Conservation (phyloP, 371 early-diverging fungal genomes). For the Dichotomocladium elegans region DNA sequence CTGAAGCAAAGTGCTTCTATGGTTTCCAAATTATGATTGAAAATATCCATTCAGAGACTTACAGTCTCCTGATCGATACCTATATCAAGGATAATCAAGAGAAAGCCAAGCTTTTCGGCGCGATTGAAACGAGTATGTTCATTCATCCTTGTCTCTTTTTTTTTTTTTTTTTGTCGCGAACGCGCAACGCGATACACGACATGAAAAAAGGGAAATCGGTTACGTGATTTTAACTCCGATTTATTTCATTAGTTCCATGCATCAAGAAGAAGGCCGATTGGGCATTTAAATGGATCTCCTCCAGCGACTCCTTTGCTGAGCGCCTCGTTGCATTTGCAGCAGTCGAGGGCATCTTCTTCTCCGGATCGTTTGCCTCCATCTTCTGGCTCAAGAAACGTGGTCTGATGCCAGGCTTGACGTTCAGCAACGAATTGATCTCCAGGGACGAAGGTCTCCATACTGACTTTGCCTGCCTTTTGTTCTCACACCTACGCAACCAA, state of each 20-base stretch:
- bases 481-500: slow-evolving; percentile 81
- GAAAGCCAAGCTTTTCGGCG: slow-evolving; percentile 92
- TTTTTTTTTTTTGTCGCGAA: not conserved
- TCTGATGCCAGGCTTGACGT: slow-evolving; percentile 99
- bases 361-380: slow-evolving; percentile 98
- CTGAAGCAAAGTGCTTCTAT: slow-evolving; percentile 99
- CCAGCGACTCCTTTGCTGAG: slow-evolving; percentile 90
- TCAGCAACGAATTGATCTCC: slow-evolving; percentile 99
- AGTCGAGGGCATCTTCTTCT: slow-evolving; percentile 99
- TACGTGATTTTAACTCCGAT: slow-evolving; percentile 1
- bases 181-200: slow-evolving; percentile 5
- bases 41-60: slow-evolving; percentile 99
- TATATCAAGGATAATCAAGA: slow-evolving; percentile 93
- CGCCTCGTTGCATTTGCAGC: slow-evolving; percentile 99
- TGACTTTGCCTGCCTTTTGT: slow-evolving; percentile 99
- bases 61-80: slow-evolving; percentile 97
- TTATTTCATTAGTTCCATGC: slow-evolving; percentile 74
- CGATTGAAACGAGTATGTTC: slow-evolving; percentile 86
- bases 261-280: slow-evolving; percentile 98
- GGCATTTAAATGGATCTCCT: slow-evolving; percentile 97
- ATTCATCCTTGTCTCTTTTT: not conserved
- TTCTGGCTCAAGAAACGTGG: slow-evolving; percentile 99
- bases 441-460: slow-evolving; percentile 99
- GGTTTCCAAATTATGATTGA: slow-evolving; percentile 99
- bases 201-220: not conserved